A percentile compares a stretch with the other conserved stretches of the same genome.
These are phyloP conservation scores for Auriscalpium vulgare DNA, from an alignment of 768 basidiomycete species.

Conservation along the genomic window DNA sequence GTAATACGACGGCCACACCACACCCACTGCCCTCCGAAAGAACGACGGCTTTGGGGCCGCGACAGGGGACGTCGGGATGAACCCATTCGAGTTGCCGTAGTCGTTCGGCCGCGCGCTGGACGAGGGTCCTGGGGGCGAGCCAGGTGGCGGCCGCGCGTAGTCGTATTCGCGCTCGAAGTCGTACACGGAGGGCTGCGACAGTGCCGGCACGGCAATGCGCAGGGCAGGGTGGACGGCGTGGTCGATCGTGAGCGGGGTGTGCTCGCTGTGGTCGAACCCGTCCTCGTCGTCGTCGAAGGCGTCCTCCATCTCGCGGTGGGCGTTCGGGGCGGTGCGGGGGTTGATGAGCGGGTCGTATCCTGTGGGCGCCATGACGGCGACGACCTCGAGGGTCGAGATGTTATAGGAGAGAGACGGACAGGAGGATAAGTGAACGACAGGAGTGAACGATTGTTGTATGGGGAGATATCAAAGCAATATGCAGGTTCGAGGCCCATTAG, in stretches of 20 bases:
- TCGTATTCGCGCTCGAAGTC: slow-evolving; percentile 80
- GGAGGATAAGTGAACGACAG: too few species aligned
- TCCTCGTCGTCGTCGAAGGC: slow-evolving; percentile 66
- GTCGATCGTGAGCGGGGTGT: slow-evolving; percentile 30
- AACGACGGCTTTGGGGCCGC: slow-evolving; percentile 35
- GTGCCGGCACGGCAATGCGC: slow-evolving; percentile 19
- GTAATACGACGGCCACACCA: slow-evolving; percentile 62
- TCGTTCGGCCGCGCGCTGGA: slow-evolving; percentile 54
- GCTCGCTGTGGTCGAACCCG: slow-evolving; percentile 27
- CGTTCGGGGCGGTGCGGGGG: slow-evolving; percentile 34
- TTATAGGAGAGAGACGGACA: too few species aligned
- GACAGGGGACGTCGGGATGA: slow-evolving; percentile 44
- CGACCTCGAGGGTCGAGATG: too few species aligned
- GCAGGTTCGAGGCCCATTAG: too few species aligned
- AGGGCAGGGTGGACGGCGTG: slow-evolving; percentile 17
- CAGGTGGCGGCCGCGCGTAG: slow-evolving; percentile 71
- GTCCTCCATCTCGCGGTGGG: slow-evolving; percentile 62
- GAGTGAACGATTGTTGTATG: too few species aligned
- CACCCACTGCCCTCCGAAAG: slow-evolving; percentile 50
- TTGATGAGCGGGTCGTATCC: slow-evolving; percentile 49
- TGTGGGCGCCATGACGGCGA: slow-evolving; percentile 31
- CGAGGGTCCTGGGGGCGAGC: slow-evolving; percentile 63
- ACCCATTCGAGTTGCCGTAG: slow-evolving; percentile 66
- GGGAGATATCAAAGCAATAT: too few species aligned
- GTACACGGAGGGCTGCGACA: slow-evolving; percentile 39